Evolutionary conservation across 495 filamentous ascomycete species (phyloP), one percentile per base, ranked within the genome.

Genomic region (Aspergillus indologenus): DNA sequence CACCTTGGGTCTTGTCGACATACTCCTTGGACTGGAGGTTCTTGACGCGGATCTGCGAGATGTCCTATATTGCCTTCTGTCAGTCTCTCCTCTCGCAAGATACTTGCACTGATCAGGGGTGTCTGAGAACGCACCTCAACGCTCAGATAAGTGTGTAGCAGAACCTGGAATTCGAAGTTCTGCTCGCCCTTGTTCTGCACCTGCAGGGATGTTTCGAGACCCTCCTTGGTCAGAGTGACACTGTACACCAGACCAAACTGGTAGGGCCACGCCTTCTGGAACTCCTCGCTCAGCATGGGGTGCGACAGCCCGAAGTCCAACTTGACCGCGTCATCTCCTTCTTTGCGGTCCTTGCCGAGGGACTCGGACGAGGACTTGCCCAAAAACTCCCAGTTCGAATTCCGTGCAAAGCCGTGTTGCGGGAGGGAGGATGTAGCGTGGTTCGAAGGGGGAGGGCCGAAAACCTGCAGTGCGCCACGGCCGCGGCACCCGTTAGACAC

Each of bases 361-460:
- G 79, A 90, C 84, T 80, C 91, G 78, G 65, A 95, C 69, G 80
- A 88, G 0, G 79, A 81, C 65, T 85, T 85, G 59, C 83, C 83
- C 34, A 86, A 71, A 54, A 84, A 84, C 60, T 86, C 82, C 83
- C 83, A 86, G 48, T 75, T 80, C 48, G 87, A 89, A 61, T 83
- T 92, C 54, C 95, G 90, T 22, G 95, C 95, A 74, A 99, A 96
- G 62, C 95, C 95, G 75, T 99, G 95, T 73, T 97, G 93, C 14
- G 93, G 88, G 17, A 99, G 87, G 23, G 78, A 68, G 29, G 81
- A 81, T 26, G 90, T 92, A 7, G 85, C 79, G 49, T 89, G 83
- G 69, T 90, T 83, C 60, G 84, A 71, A 34, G 87, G 86, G 11
- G 90, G 82, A 45, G 89, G 90, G 34, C 94, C 94, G 71, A 98